Conservation (phyloP, 805 yeast genomes). For the Teunomyces pallodes region DNA sequence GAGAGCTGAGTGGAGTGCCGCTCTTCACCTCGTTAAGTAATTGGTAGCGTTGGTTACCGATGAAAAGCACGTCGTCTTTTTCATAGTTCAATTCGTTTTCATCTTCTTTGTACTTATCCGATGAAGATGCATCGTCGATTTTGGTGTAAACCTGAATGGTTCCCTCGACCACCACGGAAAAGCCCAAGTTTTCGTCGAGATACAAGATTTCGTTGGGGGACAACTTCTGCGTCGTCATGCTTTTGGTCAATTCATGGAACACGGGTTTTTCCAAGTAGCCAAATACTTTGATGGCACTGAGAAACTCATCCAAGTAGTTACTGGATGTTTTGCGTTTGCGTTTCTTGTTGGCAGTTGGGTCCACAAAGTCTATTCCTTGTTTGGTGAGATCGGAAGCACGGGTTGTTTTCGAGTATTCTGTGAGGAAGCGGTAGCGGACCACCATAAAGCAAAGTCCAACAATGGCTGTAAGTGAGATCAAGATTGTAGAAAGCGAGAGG, state of each 20-base stretch:
- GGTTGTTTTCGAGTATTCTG: slow-evolving; percentile 51
- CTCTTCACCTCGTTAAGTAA: slow-evolving; percentile 75
- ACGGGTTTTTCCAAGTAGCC: slow-evolving; percentile 90
- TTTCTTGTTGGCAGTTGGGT: slow-evolving; percentile 26
- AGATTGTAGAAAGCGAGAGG: slow-evolving; percentile 48
- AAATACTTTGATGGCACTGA: slow-evolving; percentile 88
- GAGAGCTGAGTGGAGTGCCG: slow-evolving; percentile 81
- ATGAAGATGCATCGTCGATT: slow-evolving; percentile 18
- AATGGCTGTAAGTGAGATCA: slow-evolving; percentile 28
- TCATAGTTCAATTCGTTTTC: slow-evolving; percentile 23
- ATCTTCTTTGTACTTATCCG: slow-evolving; percentile 4
- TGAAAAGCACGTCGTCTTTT: slow-evolving; percentile 40
- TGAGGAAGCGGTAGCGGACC: slow-evolving; percentile 61
- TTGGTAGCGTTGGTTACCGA: slow-evolving; percentile 66
- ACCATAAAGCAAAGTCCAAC: slow-evolving; percentile 41
- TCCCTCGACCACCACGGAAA: slow-evolving; percentile 92
- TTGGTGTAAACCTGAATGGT: slow-evolving; percentile 73
- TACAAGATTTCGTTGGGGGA: slow-evolving; percentile 73
- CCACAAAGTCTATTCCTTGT: slow-evolving; percentile 46
- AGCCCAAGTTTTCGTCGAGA: slow-evolving; percentile 75
- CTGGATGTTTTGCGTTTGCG: slow-evolving; percentile 32
- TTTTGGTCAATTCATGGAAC: slow-evolving; percentile 87
- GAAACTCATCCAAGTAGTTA: slow-evolving; percentile 82
- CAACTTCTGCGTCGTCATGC: slow-evolving; percentile 84
- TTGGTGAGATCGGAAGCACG: slow-evolving; percentile 40